Percentiles rank a stretch among this genome's conserved stretches.
phyloP scores from a whole-genome alignment of 2,329 filamentous ascomycete species.

The Pseudopyrenochaeta lycopersici region DNA sequence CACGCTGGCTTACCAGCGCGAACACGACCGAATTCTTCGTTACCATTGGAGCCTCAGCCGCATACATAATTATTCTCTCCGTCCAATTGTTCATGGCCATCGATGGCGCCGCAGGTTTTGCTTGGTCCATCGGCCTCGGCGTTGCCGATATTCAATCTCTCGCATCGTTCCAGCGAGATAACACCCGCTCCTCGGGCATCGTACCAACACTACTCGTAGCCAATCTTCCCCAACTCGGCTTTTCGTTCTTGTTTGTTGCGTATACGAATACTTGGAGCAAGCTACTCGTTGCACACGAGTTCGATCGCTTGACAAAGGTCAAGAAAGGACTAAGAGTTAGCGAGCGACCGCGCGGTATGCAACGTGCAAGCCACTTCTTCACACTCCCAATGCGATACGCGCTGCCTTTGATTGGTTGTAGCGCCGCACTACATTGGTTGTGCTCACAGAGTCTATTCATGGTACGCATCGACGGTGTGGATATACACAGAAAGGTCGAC shows the following conservation, averaged over 20 bases:
- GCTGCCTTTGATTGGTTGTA: conserved; percentile 47
- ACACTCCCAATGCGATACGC: conserved; percentile 50
- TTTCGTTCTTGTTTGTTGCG: conserved; percentile 57
- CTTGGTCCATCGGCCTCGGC: conserved; percentile 15
- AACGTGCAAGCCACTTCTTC: conserved; percentile 52
- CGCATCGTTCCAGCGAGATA: conserved; percentile 10
- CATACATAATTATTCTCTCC: conserved; percentile 11
- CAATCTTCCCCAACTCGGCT: conserved; percentile 58
- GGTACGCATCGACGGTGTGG: conserved; percentile 36
- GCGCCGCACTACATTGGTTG: conserved; percentile 53
- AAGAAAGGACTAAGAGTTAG: conserved; percentile 50
- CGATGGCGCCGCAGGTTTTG: conserved; percentile 9
- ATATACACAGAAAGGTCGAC: conserved; percentile 7
- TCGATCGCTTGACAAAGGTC: conserved; percentile 46
- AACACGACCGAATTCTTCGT: conserved; percentile 22
- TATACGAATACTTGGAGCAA: conserved; percentile 45
- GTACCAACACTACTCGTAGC: conserved; percentile 45
- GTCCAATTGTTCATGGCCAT: conserved; percentile 12
- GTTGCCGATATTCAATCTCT: conserved; percentile 20
- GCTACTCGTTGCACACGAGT: conserved; percentile 60
- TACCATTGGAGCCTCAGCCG: conserved; percentile 11
- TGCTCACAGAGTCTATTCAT: conserved; percentile 55
- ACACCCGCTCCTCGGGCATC: conserved; percentile 15
- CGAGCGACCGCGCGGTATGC: conserved; percentile 41
- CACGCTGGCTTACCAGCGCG: conserved; percentile 17